phyloP scores from a whole-genome alignment of 108 stramenopile genomes.

The Cyclostephanos invisitatus region DNA sequence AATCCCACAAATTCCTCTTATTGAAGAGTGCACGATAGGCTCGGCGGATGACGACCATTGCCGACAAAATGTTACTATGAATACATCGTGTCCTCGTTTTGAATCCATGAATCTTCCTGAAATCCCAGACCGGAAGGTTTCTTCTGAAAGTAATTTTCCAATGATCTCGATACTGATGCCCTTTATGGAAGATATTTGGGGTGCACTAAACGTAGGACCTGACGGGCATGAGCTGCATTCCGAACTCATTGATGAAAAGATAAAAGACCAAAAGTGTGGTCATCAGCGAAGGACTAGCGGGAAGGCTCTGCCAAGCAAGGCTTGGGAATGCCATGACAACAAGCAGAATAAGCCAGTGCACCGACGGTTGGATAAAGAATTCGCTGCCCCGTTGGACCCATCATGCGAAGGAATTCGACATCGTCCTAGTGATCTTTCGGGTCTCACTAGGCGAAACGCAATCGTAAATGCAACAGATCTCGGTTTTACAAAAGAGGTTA shows the following conservation, averaged over 20 bases:
- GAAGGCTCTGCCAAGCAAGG: neutral
- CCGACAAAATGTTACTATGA: neutral
- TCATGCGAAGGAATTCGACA: slow-evolving; percentile 6
- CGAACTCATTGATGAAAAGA: neutral
- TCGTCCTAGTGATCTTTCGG: neutral
- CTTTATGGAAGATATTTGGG: slow-evolving; percentile 34
- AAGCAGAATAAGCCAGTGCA: neutral
- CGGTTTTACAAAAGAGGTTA: slow-evolving; percentile 14
- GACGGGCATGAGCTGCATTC: slow-evolving; percentile 38
- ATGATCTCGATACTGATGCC: slow-evolving; percentile 13
- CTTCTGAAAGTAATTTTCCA: slow-evolving; percentile 5
- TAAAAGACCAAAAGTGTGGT: neutral
- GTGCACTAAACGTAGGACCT: slow-evolving; percentile 27
- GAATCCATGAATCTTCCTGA: neutral
- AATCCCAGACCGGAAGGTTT: neutral
- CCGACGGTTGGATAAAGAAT: slow-evolving; percentile 5
- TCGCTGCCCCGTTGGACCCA: slow-evolving; percentile 6
- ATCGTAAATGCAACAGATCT: slow-evolving; percentile 2
- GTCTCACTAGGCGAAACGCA: neutral
- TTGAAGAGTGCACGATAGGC: slow-evolving; percentile 7
- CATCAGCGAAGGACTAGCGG: neutral
- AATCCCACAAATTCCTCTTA: slow-evolving; percentile 12
- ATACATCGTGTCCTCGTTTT: neutral
- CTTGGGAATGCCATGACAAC: slow-evolving; percentile 5
- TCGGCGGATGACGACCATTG: neutral